Base-by-base conservation (phyloP, 2,329 filamentous ascomycete species). In the Exophiala oligosperma region DNA sequence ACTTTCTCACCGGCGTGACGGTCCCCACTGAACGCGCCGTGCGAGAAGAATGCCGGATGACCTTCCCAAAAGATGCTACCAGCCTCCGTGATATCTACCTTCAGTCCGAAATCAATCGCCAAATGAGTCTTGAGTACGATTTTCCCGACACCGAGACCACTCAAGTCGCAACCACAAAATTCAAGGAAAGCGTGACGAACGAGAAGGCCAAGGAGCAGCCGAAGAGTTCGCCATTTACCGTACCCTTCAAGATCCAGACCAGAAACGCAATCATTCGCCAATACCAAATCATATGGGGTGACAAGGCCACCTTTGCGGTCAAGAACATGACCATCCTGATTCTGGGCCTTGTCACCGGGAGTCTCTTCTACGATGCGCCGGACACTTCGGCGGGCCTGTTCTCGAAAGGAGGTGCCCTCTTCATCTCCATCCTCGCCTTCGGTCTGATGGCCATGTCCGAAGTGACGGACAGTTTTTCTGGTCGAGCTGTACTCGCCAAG, bases 311-410 rank as follows among this genome's bases (percentile, higher is more conserved):
- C 0, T 83, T 88, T 48, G 62, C 85, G 61, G 84, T 88, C 73
- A 87, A 86, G 68, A 84, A 88, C 65, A 70, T 76, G 2, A 79
- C 81, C 0, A 84, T 80, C 0, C 64, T 88, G 4, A 65, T 78
- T 0, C 84, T 17, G 87, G 64, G 84, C 86, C 0, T 71, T 89
- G 4, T 82, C 89, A 56, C 77, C 80, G 1, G 87, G 86, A 3
- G 88, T 85, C 76, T 89, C 1, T 90, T 89, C 72, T 90, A 89
- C 71, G 78, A 84, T 54, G 82, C 84, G 0, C 81, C 85, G 0
- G 59, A 74, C 29, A 84, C 80, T 52, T 82, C 84, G 0, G 76
- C 71, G 0, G 86, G 86, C 9, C 70, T 89, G 0, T 89, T 89
- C 68, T 67, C 82, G 66, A 88, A 88, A 66, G 78, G 80, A 0